Conservation (phyloP, 225 moss, liverwort and hornwort genomes). For the Ulota crispa region DNA sequence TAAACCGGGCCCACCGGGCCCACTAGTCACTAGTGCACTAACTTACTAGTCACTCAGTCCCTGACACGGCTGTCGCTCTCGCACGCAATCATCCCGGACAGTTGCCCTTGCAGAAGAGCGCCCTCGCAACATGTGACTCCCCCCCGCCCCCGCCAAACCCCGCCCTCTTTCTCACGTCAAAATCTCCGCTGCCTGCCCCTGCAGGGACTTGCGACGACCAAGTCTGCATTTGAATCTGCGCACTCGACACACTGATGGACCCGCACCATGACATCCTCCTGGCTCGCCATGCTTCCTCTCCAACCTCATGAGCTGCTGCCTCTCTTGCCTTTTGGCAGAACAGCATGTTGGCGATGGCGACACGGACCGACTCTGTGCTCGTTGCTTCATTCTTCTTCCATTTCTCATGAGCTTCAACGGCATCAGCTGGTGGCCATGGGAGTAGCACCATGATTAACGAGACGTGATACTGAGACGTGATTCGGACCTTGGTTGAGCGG, state of each 20-base stretch:
- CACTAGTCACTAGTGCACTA: neutral
- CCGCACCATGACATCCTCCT: neutral
- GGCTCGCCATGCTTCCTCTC: neutral
- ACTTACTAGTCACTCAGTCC: neutral
- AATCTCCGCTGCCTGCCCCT: too few species aligned
- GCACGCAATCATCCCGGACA: constrained; percentile 34
- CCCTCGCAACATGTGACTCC: neutral
- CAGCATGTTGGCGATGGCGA: constrained; percentile 13
- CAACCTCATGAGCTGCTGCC: constrained; percentile 14
- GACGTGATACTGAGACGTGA: too few species aligned
- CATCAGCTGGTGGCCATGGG: neutral
- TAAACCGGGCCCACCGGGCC: too few species aligned
- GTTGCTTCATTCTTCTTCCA: neutral
- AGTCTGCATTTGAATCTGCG: neutral
- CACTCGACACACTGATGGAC: too few species aligned
- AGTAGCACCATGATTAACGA: neutral
- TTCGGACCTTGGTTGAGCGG: too few species aligned
- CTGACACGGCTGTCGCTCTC: constrained; percentile 40
- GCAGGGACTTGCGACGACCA: neutral
- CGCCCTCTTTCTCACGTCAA: too few species aligned
- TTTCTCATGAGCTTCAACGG: neutral
- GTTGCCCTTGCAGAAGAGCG: neutral
- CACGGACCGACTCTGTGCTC: neutral
- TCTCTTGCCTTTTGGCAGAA: neutral
- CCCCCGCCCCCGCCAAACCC: too few species aligned